Evolutionary conservation across 768 basidiomycete species (phyloP), one percentile per base, ranked within the genome.

Genomic region (Trametes cingulata): DNA sequence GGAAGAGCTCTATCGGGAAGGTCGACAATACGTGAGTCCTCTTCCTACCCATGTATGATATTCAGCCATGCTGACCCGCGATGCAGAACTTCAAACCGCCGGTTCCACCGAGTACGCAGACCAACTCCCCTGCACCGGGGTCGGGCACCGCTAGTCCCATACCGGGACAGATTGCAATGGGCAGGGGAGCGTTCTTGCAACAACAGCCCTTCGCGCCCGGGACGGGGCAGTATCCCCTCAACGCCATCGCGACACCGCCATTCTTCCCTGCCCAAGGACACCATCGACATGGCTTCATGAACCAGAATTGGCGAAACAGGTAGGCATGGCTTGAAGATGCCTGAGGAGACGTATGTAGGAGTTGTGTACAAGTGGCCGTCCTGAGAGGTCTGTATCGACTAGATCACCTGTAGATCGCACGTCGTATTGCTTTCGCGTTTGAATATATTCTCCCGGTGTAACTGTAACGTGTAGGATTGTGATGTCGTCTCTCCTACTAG

Each of bases 1-100:
- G 61, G 95, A 98, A 2, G 87, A 91, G 65, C 73, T 93, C 10
- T 93, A 94, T 66, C 81, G 84, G 37, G 87, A 90, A 68, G 91
- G 92, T 0, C 80, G 83, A 50, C 85, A 86, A 82, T 81, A 85
- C 61, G 91, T 90, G 63, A 64, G 86, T 76, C 22, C 2, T 15
- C 20, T 36, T 10, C n/a, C 22, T 2, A 13, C 37, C 17, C n/a
- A n/a, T 15, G 29, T 36, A 4, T 1, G 6, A 1, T 27, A 1
- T 6, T 20, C 8, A 10, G 33, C n/a, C 12, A 10, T 37, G 13
- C 33, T 37, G 17, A 27, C n/a, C 2, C 3, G 9, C 20, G 1
- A 24, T n/a, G 5, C 42, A 67, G 66, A 62, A 64, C 54, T 67
- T 51, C 50, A 67, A 65, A 29, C 66, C 66, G 13, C 66, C 66